These are phyloP conservation scores for Vitis labrusca DNA, from an alignment of 164 flowering plant species.

Conservation along the genomic window DNA sequence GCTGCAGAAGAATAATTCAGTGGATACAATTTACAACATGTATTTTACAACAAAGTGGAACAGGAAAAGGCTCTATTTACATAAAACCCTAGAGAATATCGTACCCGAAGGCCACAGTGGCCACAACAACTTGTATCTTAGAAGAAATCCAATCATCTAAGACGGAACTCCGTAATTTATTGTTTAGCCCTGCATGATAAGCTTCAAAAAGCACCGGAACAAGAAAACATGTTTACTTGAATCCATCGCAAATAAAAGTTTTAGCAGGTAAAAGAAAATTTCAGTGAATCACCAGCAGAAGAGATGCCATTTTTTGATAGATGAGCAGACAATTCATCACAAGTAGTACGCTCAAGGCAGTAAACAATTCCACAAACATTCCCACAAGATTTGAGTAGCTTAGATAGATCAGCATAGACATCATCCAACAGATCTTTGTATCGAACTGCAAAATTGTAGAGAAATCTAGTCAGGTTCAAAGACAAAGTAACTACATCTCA, in stretches of 20 bases:
- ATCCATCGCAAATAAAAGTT: not conserved
- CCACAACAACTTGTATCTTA: conserved; percentile 86
- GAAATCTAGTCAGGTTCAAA: conserved; percentile 10
- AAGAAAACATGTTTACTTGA: not conserved
- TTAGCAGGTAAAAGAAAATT: not conserved
- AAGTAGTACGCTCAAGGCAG: conserved; percentile 84
- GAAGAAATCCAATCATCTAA: conserved; percentile 91
- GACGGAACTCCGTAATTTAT: conserved; percentile 71
- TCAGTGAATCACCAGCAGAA: conserved; percentile 65
- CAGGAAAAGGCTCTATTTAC: not conserved
- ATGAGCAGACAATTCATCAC: conserved; percentile 77
- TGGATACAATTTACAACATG: too few species aligned
- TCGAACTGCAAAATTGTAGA: conserved; percentile 56
- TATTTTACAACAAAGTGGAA: too few species aligned
- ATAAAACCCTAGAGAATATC: conserved; percentile 4
- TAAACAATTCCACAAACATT: conserved; percentile 76
- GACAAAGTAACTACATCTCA: not conserved
- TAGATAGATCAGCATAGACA: conserved; percentile 62
- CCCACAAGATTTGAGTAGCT: conserved; percentile 61
- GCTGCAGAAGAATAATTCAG: too few species aligned
- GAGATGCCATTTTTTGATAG: conserved; percentile 68
- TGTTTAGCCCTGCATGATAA: conserved; percentile 93
- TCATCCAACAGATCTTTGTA: conserved; percentile 86
- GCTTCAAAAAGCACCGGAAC: conserved; percentile 39
- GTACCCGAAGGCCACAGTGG: conserved; percentile 98